Evolutionary conservation across 1,284 basidiomycete species (phyloP).

Genomic region (Cryptococcus jaspeensis): DNA sequence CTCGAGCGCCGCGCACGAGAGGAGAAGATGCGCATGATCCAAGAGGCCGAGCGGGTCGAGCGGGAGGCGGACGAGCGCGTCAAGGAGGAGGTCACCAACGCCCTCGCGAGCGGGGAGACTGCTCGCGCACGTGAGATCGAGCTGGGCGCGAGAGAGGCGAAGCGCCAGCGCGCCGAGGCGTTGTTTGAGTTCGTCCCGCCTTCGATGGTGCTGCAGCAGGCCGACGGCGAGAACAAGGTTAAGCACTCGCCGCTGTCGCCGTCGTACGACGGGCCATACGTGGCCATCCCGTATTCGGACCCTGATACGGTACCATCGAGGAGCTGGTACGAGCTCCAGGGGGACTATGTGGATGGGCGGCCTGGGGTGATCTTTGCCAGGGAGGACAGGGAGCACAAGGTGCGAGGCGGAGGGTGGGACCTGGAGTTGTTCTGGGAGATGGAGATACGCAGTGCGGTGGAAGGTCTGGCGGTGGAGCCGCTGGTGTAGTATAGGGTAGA

Average conservation of each 20-base stretch:
- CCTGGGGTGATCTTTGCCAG: conserved; percentile 67
- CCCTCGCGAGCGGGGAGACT: conserved; percentile 60
- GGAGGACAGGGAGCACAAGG: conserved; percentile 72
- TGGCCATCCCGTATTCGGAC: conserved; percentile 45
- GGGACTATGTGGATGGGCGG: conserved; percentile 49
- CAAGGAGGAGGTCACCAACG: conserved; percentile 67
- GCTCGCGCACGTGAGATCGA: conserved; percentile 57
- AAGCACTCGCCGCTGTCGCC: conserved; percentile 37
- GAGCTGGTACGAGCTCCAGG: conserved; percentile 29
- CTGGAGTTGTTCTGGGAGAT: conserved; percentile 83
- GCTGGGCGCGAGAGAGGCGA: conserved; percentile 46
- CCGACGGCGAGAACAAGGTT: conserved; percentile 7
- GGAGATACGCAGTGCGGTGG: conserved; percentile 72
- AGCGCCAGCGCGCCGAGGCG: conserved; percentile 29
- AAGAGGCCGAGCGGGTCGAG: conserved; percentile 66
- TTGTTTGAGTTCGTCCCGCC: conserved; percentile 32
- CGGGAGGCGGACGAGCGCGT: conserved; percentile 52
- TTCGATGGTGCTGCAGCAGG: conserved; percentile 4
- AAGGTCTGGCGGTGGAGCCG: conserved; percentile 58
- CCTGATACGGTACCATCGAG: conserved; percentile 26
- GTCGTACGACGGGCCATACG: conserved; percentile 46
- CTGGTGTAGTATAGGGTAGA: conserved; percentile 8
- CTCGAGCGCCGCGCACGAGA: conserved; percentile 68
- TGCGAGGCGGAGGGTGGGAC: conserved; percentile 79
- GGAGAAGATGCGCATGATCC: conserved; percentile 61